Evolutionary conservation across 345 rosid genomes (phyloP).

Genomic region (Salix viminalis): DNA sequence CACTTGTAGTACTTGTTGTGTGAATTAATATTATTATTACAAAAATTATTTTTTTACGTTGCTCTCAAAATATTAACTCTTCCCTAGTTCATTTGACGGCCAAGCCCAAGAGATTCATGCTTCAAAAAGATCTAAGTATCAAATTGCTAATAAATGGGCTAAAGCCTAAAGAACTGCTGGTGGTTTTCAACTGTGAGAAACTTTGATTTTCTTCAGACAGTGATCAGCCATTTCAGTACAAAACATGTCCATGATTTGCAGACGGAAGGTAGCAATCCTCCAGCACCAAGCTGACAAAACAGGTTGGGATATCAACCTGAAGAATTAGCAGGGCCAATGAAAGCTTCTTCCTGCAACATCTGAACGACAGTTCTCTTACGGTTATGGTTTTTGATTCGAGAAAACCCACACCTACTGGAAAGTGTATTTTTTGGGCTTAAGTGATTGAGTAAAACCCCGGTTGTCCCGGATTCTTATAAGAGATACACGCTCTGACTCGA

Average conservation of each 20-base stretch:
- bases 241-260: background rate
- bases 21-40: no score
- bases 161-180: no score
- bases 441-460: fast-evolving
- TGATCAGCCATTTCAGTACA: background rate
- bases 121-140: no score
- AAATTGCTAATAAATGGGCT: no score
- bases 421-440: fast-evolving
- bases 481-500: no score
- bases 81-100: no score
- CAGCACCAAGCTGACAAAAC: background rate
- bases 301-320: background rate
- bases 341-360: background rate
- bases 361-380: background rate
- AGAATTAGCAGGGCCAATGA: background rate
- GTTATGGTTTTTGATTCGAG: background rate
- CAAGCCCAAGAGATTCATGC: no score
- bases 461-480: no score
- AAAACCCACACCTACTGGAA: fast-evolving
- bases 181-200: no score
- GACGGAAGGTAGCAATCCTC: background rate
- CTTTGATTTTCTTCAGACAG: background rate
- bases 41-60: no score
- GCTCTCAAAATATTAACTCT: no score
- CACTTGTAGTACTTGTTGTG: no score